A percentile compares a stretch with the other conserved stretches of the same genome.
These are phyloP conservation scores for Drosera spatulata DNA, from an alignment of 179 eudicot genomes.

Conservation along the genomic window DNA sequence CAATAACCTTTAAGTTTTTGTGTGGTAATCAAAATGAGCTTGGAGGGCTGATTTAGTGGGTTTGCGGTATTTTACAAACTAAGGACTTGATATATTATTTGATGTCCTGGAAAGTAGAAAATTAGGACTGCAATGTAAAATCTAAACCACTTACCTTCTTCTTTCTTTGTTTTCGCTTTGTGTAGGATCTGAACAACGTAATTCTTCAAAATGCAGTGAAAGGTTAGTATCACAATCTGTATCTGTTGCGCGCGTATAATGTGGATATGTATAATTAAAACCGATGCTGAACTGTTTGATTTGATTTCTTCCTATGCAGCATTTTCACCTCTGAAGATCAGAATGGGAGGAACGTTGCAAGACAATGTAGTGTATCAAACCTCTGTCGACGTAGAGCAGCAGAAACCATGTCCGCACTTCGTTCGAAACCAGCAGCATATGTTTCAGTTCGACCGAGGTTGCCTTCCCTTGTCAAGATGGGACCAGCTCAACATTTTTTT, in stretches of 20 bases:
- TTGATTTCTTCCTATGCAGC: constrained; percentile 12
- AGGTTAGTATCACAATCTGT: constrained; percentile 27
- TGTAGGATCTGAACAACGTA: constrained; percentile 54
- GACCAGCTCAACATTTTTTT: constrained; percentile 71
- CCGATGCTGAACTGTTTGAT: background rate
- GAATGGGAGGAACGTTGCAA: constrained; percentile 25
- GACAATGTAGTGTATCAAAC: constrained; percentile 53
- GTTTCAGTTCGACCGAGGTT: constrained; percentile 49
- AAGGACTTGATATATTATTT: no score
- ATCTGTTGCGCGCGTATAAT: background rate
- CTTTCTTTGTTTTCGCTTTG: background rate
- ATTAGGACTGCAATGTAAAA: no score
- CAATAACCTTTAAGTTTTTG: no score
- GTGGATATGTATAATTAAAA: background rate
- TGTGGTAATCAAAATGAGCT: no score
- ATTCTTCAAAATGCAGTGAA: constrained; percentile 57
- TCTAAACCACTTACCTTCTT: background rate
- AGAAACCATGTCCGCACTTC: constrained; percentile 45
- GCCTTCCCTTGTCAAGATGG: constrained; percentile 71
- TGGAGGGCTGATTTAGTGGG: no score
- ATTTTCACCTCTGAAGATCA: constrained; percentile 47
- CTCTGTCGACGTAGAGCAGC: constrained; percentile 4
- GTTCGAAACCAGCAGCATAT: constrained; percentile 24
- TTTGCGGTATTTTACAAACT: no score
- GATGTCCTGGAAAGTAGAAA: no score